Evolutionary conservation across 352 stramenopile species (phyloP), one percentile per base, ranked within the genome.

Genomic region (Lagenidium giganteum): DNA sequence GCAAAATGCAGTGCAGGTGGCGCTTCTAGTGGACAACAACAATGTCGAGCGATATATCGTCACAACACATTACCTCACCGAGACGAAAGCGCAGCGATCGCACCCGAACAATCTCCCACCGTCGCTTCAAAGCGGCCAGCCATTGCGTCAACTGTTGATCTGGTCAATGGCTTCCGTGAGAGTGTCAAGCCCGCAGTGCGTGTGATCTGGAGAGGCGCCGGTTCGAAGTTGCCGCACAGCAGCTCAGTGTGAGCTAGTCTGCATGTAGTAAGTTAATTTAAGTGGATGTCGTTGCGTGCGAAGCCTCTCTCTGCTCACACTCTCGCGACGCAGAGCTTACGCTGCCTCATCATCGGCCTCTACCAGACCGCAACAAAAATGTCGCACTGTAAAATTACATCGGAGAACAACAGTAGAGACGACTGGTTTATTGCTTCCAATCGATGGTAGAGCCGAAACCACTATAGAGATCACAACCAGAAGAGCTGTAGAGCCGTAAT

Each of bases 61-160:
- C 52, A 37, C 30, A 23, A 52, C 52, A 34, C 42, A 54, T 55
- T 23, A 51, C 39, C 33, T 61, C 39, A 51, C 39, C 0, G 33
- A 43, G 1, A 35, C 45, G 28, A 55, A 26, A 51, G 31, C 20
- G 21, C 44, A 54, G 26, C 30, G 14, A 45, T 26, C 45, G 16
- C 16, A 31, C 8, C 25, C 1, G 29, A 51, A 50, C 20, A 46
- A 49, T 47, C 44, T 61, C 38, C 38, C n/a, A 31, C 39, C 29
- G 27, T 25, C 23, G 14, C 13, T 16, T 23, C 39, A n/a, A 28
- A 48, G 43, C 16, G 38, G 30, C 14, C 24, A 36, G 3, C 30
- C 47, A 43, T 23, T 55, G 47, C 47, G 32, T 43, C 47, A 25
- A 22, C 17, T 51, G 3, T 38, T 54, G 17, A 18, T 47, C 42